phyloP scores from a whole-genome alignment of 768 basidiomycete genomes.

The Mycena capillaripes region DNA sequence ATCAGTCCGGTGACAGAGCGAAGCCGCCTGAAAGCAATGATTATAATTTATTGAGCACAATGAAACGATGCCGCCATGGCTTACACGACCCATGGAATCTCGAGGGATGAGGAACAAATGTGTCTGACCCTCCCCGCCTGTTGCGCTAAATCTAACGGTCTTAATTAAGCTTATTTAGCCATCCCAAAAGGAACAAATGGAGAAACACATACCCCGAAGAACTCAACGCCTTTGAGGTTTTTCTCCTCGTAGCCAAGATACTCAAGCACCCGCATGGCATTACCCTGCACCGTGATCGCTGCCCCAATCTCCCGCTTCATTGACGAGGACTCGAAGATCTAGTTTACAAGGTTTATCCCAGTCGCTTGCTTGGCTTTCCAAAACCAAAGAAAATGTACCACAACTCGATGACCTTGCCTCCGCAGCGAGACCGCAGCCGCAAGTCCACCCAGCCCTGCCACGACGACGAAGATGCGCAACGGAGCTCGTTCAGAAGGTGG shows the following conservation, averaged over 20 bases:
- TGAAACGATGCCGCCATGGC: no score
- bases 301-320: conserved; percentile 33
- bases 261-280: conserved; percentile 28
- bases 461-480: neutral
- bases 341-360: neutral
- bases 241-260: conserved; percentile 17
- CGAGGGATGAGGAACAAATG: neutral
- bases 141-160: conserved; percentile 21
- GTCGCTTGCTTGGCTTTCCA: no score
- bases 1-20: conserved; percentile 23
- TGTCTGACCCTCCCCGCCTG: conserved; percentile 15
- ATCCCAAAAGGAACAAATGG: neutral
- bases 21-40: no score
- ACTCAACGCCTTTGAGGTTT: neutral
- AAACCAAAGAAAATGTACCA: no score
- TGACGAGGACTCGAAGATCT: conserved; percentile 32
- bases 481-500: no score
- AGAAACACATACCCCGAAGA: neutral
- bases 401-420: neutral
- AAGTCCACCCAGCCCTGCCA: neutral
- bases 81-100: conserved; percentile 15
- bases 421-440: neutral
- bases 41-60: no score
- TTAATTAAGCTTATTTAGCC: neutral
- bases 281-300: conserved; percentile 21